Conservation (phyloP, 2,329 filamentous ascomycete species). For the Monosporascus sp. region DNA sequence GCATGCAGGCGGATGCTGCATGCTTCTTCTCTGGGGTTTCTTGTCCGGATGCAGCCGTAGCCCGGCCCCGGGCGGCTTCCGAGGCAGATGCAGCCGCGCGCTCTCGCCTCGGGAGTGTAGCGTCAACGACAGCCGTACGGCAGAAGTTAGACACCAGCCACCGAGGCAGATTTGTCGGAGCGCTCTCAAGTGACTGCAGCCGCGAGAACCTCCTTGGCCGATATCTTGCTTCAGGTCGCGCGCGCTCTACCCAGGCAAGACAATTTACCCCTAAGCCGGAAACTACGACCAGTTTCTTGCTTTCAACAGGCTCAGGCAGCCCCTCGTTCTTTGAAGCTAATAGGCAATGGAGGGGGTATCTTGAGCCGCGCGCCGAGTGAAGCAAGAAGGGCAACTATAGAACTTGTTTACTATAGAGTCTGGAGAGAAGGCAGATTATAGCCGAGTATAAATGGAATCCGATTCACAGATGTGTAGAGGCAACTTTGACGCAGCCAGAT, state of each 20-base stretch:
- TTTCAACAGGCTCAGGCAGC: constrained; percentile 8
- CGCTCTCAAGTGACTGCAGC: constrained; percentile 12
- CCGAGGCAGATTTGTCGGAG: constrained; percentile 8
- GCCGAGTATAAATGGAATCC: neutral
- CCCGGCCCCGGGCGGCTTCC: neutral
- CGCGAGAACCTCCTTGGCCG: constrained; percentile 5
- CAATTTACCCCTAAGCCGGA: constrained; percentile 8
- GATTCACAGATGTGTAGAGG: neutral
- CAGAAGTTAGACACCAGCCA: constrained; percentile 11
- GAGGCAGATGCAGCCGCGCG: neutral
- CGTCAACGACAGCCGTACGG: constrained; percentile 7
- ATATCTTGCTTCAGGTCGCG: constrained; percentile 22
- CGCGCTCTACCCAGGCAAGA: constrained; percentile 15
- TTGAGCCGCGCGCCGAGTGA: constrained; percentile 28
- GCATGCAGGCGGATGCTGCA: neutral
- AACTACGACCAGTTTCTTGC: constrained; percentile 3
- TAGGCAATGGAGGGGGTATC: constrained; percentile 16
- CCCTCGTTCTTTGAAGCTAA: constrained; percentile 15
- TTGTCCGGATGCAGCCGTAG: neutral
- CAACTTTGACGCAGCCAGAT: neutral
- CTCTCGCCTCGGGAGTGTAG: neutral
- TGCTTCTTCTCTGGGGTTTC: neutral
- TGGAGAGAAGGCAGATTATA: constrained; percentile 2
- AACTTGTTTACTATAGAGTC: neutral
- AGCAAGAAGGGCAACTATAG: constrained; percentile 6